Conservation (phyloP, 257 asterid species). For the Jacaranda mimosifolia region DNA sequence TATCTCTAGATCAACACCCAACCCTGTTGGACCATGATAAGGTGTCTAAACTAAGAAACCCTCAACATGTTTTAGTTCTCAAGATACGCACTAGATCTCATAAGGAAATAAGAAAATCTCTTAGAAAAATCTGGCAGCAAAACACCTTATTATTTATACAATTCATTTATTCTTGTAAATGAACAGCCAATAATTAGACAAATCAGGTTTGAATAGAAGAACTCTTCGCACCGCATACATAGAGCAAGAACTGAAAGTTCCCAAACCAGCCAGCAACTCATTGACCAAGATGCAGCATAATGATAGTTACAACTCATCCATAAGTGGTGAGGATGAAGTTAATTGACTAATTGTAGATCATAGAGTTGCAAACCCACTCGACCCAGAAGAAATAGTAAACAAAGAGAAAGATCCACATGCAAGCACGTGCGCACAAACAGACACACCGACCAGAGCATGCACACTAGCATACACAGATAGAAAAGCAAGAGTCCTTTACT, state of each 20-base stretch:
- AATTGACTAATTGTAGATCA: not conserved
- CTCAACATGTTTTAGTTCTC: not conserved
- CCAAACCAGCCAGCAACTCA: constrained; percentile 8
- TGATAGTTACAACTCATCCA: not conserved
- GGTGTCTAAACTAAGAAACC: not conserved
- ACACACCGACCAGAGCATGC: not conserved
- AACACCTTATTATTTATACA: too few relatives aligned
- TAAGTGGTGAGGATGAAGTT: not conserved
- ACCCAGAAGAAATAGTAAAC: not conserved
- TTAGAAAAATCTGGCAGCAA: too few relatives aligned
- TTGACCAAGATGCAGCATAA: not conserved
- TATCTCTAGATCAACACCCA: not conserved
- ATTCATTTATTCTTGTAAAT: not conserved
- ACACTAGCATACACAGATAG: not conserved
- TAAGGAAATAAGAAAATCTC: too few relatives aligned
- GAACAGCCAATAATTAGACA: not conserved
- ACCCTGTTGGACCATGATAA: not conserved
- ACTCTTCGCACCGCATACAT: not conserved
- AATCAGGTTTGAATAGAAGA: not conserved
- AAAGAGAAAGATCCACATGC: not conserved
- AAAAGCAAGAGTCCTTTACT: not conserved
- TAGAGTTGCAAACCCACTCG: not conserved
- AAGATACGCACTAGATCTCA: not conserved
- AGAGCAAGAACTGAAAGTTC: constrained; percentile 22
- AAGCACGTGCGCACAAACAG: not conserved